Conservation (phyloP, 768 basidiomycete species). For the Gelatoporia subvermispora region DNA sequence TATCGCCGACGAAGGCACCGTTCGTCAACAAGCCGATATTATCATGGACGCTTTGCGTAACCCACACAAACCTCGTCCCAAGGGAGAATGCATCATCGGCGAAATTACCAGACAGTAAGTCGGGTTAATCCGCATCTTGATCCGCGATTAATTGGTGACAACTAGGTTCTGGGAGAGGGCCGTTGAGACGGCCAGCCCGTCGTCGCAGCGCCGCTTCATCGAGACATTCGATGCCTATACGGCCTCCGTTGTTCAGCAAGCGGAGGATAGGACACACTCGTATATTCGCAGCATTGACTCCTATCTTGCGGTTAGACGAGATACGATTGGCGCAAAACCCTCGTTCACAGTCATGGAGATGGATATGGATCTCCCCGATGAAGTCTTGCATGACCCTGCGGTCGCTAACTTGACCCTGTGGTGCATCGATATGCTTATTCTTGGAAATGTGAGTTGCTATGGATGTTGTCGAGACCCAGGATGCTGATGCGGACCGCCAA, state of each 20-base stretch:
- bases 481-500: background rate
- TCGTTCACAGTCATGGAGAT: slow-evolving; percentile 26
- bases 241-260: slow-evolving; percentile 20
- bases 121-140: background rate
- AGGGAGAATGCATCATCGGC: slow-evolving; percentile 16
- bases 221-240: slow-evolving; percentile 17
- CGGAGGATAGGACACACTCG: slow-evolving; percentile 12
- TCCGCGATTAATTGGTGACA: background rate
- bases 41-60: slow-evolving; percentile 20
- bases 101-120: slow-evolving; percentile 21
- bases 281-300: slow-evolving; percentile 15
- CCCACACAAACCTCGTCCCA: slow-evolving; percentile 16
- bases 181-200: slow-evolving; percentile 3
- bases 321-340: slow-evolving; percentile 19
- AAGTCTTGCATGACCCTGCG: slow-evolving; percentile 48
- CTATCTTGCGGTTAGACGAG: slow-evolving; percentile 20
- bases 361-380: slow-evolving; percentile 55
- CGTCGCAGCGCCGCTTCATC: slow-evolving; percentile 14
- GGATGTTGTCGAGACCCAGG: background rate
- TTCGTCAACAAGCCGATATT: slow-evolving; percentile 13
- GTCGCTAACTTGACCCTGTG: slow-evolving; percentile 35
- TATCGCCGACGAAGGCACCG: slow-evolving; percentile 1
- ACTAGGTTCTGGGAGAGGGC: slow-evolving; percentile 16
- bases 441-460: slow-evolving; percentile 50
- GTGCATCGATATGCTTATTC: slow-evolving; percentile 19